These are phyloP conservation scores for Tricholoma bakamatsutake DNA, from an alignment of 768 basidiomycete species.

Conservation along the genomic window DNA sequence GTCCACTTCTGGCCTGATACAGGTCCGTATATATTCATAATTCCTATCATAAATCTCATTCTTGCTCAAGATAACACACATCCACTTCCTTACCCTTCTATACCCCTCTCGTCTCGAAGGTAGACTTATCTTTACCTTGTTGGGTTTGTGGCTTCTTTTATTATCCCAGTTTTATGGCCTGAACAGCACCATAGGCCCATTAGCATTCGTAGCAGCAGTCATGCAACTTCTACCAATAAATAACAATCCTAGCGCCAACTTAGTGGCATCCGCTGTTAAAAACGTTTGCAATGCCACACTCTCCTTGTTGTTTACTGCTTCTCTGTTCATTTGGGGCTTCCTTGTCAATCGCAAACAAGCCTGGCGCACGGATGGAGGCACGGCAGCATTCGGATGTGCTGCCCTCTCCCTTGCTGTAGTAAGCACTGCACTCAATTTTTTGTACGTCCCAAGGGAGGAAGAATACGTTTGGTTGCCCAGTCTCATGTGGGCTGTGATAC, in stretches of 20 bases:
- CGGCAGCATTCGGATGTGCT: conserved; percentile 86
- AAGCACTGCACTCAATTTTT: conserved; percentile 80
- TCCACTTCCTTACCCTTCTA: conserved; percentile 92
- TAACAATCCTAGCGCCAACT: conserved; percentile 30
- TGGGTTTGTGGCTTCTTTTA: conserved; percentile 47
- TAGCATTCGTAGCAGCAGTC: conserved; percentile 77
- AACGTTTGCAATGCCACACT: conserved; percentile 96
- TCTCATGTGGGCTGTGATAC: conserved; percentile 83
- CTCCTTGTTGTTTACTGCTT: conserved; percentile 87
- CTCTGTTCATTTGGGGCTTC: conserved; percentile 91
- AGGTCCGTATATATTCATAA: conserved; percentile 46
- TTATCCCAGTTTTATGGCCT: not conserved
- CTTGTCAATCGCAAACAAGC: conserved; percentile 85
- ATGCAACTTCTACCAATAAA: conserved; percentile 81
- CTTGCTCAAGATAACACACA: conserved; percentile 79
- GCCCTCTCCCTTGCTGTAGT: conserved; percentile 78
- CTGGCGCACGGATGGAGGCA: conserved; percentile 96
- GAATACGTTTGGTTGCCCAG: conserved; percentile 90
- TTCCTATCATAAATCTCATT: not conserved
- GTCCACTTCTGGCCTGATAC: conserved; percentile 74
- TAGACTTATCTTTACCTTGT: conserved; percentile 74
- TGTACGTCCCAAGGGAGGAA: conserved; percentile 79
- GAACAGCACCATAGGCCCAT: conserved; percentile 47
- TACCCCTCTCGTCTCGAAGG: conserved; percentile 91
- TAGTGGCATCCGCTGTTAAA: conserved; percentile 67